These are phyloP conservation scores for Fusarium sp. DNA, from an alignment of 2,329 filamentous ascomycete genomes.

Conservation along the genomic window DNA sequence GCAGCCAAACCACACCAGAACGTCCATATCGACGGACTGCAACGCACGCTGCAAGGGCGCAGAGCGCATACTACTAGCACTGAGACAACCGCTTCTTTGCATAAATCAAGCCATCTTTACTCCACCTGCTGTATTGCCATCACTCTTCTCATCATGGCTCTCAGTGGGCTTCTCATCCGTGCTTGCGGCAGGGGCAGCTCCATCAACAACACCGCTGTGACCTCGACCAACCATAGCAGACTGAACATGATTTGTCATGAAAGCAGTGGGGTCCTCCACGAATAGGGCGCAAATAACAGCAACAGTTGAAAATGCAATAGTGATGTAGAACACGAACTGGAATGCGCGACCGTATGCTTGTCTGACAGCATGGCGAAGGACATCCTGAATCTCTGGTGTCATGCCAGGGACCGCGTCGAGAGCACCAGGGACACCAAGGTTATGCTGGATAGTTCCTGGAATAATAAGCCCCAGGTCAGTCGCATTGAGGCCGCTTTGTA, in stretches of 20 bases:
- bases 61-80: no score
- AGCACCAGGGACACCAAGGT: neutral
- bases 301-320: conserved; percentile 9
- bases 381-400: neutral
- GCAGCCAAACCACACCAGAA: no score
- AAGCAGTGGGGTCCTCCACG: conserved; percentile 7
- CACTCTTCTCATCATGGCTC: neutral
- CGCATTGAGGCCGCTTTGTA: neutral
- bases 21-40: no score
- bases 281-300: conserved; percentile 4
- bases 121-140: neutral
- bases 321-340: conserved; percentile 16
- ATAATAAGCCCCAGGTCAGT: neutral
- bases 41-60: no score
- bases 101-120: neutral
- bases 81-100: no score
- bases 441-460: neutral
- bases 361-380: conserved; percentile 1
- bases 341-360: conserved; percentile 9
- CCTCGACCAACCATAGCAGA: neutral
- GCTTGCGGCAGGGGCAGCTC: no score
- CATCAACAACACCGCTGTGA: neutral
- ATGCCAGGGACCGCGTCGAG: neutral
- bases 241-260: conserved; percentile 20
- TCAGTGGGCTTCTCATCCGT: neutral